Evolutionary conservation across 208 protist genomes (phyloP).

Genomic region (Trypanosoma lewisi): DNA sequence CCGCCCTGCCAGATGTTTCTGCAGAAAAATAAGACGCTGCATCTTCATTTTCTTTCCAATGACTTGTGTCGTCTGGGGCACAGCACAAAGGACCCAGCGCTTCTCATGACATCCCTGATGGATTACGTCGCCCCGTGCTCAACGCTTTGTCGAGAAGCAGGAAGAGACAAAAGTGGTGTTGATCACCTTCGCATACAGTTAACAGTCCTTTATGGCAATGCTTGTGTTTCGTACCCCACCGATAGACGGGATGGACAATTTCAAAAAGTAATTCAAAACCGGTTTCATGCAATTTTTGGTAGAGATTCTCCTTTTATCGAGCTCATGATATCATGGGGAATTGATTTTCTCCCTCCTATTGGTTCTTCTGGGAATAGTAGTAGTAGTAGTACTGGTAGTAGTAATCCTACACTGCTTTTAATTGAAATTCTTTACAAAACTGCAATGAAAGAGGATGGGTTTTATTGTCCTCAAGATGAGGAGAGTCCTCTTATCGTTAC

Average conservation of each 20-base stretch:
- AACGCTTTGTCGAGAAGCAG: not conserved
- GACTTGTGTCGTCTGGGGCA: constrained; percentile 32
- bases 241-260: constrained; percentile 7
- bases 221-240: constrained; percentile 2
- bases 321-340: constrained; percentile 21
- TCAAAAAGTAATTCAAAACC: constrained; percentile 11
- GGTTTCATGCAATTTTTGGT: constrained; percentile 23
- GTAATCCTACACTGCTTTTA: not conserved
- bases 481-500: not conserved
- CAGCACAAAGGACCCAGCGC: constrained; percentile 26
- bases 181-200: constrained; percentile 12
- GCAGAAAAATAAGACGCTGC: constrained; percentile 13
- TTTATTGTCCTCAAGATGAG: not conserved
- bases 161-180: not conserved
- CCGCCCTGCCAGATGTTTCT: constrained; percentile 14
- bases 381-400: too few relatives aligned
- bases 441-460: not conserved
- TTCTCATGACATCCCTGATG: constrained; percentile 21
- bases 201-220: constrained; percentile 24
- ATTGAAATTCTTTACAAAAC: constrained; percentile 15
- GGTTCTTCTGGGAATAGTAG: not conserved
- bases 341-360: constrained; percentile 14
- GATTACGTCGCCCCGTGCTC: constrained; percentile 23
- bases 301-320: constrained; percentile 17
- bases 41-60: constrained; percentile 14